phyloP scores from a whole-genome alignment of 768 basidiomycete genomes.

The Termitomyces heimii region DNA sequence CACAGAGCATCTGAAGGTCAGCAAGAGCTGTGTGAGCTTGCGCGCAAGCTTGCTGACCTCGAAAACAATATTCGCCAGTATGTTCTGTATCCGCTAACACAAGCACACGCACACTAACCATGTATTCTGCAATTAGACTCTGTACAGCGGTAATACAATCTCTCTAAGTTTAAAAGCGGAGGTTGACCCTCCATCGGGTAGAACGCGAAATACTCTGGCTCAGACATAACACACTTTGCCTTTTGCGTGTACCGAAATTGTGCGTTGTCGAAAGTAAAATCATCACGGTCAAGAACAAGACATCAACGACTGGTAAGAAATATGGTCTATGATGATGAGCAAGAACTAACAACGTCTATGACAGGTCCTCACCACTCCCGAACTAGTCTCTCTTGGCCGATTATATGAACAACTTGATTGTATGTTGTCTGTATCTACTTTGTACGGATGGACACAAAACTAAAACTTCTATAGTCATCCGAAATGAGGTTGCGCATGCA shows the following conservation, averaged over 20 bases:
- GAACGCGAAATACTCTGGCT: conserved; percentile 28
- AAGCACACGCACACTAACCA: neutral
- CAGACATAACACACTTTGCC: conserved; percentile 29
- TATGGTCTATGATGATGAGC: neutral
- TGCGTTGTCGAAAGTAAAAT: conserved; percentile 25
- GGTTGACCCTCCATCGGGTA: conserved; percentile 13
- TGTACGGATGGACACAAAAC: neutral
- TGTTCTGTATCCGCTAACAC: conserved; percentile 12
- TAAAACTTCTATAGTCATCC: conserved; percentile 26
- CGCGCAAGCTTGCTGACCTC: conserved; percentile 33
- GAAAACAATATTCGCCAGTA: conserved; percentile 34
- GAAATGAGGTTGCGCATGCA: conserved; percentile 41
- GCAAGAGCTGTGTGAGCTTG: conserved; percentile 35
- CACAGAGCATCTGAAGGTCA: conserved; percentile 29
- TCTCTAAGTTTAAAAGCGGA: neutral
- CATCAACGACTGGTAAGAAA: conserved; percentile 28
- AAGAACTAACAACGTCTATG: neutral
- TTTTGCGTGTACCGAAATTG: conserved; percentile 31
- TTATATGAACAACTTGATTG: conserved; percentile 30
- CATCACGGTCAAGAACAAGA: conserved; percentile 28
- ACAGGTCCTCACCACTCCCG: conserved; percentile 22
- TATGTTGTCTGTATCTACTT: conserved; percentile 10
- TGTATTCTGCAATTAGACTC: conserved; percentile 12
- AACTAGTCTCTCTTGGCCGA: conserved; percentile 25
- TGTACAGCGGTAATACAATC: conserved; percentile 20